These are phyloP conservation scores for Ceratocystis destructans DNA, from an alignment of 2,329 filamentous ascomycete genomes.

Conservation along the genomic window DNA sequence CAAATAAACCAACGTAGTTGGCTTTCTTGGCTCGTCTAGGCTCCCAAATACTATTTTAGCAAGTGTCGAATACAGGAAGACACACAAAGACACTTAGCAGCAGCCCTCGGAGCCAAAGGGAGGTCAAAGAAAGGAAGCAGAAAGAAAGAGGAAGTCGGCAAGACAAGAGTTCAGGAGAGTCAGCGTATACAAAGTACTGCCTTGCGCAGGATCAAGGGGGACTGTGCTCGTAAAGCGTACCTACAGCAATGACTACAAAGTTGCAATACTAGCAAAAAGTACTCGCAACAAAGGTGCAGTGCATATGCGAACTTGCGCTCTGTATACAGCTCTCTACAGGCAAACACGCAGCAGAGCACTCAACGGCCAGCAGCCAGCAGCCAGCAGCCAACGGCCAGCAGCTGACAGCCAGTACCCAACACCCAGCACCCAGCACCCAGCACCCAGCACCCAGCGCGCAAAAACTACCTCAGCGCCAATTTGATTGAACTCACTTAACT, in stretches of 20 bases:
- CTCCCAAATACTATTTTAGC: not conserved
- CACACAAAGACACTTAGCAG: not conserved
- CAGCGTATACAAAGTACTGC: not conserved
- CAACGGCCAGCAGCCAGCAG: not conserved
- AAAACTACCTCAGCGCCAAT: not conserved
- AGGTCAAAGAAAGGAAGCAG: not conserved
- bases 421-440: too few species aligned
- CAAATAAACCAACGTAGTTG: not conserved
- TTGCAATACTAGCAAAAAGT: not conserved
- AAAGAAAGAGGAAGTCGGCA: not conserved
- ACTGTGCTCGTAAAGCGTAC: not conserved
- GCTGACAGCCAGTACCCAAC: too few species aligned
- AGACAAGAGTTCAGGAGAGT: not conserved
- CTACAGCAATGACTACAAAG: not conserved
- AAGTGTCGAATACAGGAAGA: not conserved
- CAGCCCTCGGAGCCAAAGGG: not conserved
- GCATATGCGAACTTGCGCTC: not conserved
- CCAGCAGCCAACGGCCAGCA: not conserved
- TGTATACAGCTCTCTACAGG: not conserved
- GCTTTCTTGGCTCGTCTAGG: not conserved
- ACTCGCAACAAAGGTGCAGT: not conserved
- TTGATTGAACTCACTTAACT: not conserved
- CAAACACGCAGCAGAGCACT: not conserved
- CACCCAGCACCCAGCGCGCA: too few species aligned
- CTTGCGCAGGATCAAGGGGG: not conserved